Conservation (phyloP, 116 monocot species). For the Trichopus zeylanicus region DNA sequence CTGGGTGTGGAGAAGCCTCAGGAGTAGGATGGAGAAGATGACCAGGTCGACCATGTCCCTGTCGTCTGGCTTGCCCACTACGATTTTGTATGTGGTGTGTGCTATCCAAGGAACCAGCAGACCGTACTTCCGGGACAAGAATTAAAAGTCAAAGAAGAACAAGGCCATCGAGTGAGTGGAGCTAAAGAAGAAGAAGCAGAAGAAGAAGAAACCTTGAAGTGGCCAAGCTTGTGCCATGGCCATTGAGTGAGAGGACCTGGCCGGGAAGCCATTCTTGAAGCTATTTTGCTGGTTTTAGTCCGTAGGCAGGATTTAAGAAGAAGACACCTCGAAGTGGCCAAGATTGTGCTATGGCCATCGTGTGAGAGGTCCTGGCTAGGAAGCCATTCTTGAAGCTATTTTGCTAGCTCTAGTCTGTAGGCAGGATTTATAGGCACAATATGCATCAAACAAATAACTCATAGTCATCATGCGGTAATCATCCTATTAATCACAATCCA, state of each 20-base stretch:
- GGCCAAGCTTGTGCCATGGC: conserved; percentile 87
- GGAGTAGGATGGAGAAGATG: conserved; percentile 40
- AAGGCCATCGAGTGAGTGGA: not conserved
- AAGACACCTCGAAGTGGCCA: conserved; percentile 23
- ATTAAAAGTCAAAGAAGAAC: too few relatives aligned
- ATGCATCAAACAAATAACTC: too few relatives aligned
- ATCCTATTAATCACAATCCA: too few relatives aligned
- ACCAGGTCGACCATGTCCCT: conserved; percentile 25
- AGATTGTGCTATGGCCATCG: conserved; percentile 91
- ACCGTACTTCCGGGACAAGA: conserved; percentile 29
- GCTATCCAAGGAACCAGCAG: conserved; percentile 52
- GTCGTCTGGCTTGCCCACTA: conserved; percentile 4
- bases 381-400: conserved; percentile 52
- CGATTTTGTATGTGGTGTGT: conserved; percentile 16
- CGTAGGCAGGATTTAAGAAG: too few relatives aligned
- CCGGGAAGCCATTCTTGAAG: conserved; percentile 45
- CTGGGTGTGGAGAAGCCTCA: conserved; percentile 50
- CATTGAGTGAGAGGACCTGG: conserved; percentile 74
- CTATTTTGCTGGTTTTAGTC: too few relatives aligned
- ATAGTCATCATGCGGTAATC: too few relatives aligned
- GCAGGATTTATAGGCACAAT: too few relatives aligned
- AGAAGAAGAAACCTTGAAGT: conserved; percentile 13
- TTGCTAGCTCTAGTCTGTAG: too few relatives aligned
- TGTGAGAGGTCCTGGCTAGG: conserved; percentile 62
- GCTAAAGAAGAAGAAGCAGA: not conserved